These are phyloP conservation scores for Claviceps capensis DNA, from an alignment of 2,329 filamentous ascomycete species.

Conservation along the genomic window DNA sequence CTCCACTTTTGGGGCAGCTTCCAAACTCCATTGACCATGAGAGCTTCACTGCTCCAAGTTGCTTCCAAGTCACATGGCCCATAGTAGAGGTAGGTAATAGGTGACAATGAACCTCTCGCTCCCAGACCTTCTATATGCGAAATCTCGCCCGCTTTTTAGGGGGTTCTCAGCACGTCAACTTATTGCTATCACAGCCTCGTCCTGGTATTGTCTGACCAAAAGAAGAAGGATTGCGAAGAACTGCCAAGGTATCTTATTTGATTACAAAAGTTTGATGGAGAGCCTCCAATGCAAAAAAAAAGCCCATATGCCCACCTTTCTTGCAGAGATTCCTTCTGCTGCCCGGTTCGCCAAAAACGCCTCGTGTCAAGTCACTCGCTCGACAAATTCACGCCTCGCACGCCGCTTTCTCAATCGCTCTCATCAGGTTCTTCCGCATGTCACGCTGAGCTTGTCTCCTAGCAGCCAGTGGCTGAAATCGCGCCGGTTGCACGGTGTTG, in stretches of 20 bases:
- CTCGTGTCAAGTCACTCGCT: not conserved
- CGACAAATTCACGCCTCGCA: not conserved
- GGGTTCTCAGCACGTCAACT: not conserved
- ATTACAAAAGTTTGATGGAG: not conserved
- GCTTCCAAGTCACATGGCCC: not conserved
- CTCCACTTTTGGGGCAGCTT: conserved; percentile 1
- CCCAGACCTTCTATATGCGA: no score
- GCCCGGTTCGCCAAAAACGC: not conserved
- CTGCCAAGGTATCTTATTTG: not conserved
- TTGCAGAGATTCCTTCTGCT: not conserved
- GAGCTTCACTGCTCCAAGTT: no score
- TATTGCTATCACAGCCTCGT: not conserved
- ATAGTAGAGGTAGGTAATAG: not conserved
- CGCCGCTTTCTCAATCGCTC: not conserved
- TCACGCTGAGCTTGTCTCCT: conserved; percentile 5
- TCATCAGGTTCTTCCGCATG: conserved; percentile 1
- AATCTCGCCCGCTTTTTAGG: no score
- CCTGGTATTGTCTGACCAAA: not conserved
- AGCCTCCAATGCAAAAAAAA: not conserved
- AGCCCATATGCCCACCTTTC: not conserved
- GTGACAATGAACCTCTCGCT: no score
- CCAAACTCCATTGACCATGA: not conserved
- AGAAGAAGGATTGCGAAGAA: not conserved
- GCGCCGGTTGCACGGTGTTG: conserved; percentile 4
- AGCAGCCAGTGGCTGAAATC: conserved; percentile 1